phyloP scores from a whole-genome alignment of 352 stramenopile genomes.

The Pythium aquatile region DNA sequence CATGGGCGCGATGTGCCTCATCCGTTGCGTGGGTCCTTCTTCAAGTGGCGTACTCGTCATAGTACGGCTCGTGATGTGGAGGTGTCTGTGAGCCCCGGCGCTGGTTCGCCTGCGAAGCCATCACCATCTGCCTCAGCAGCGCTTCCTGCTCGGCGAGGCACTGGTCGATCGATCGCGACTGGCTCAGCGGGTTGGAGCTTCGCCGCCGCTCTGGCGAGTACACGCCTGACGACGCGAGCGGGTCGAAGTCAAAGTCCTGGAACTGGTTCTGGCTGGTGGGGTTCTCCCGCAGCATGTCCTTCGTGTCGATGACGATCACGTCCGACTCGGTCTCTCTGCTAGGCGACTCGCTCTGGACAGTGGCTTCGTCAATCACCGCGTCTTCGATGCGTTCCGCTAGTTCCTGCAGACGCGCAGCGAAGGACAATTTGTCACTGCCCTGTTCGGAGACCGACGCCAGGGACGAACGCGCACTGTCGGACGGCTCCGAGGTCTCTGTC shows the following conservation, averaged over 20 bases:
- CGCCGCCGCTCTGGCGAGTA: not conserved
- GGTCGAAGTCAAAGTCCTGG: not conserved
- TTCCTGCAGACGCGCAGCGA: constrained; percentile 36
- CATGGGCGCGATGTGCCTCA: not conserved
- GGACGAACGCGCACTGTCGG: constrained; percentile 39
- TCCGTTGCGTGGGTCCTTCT: not conserved
- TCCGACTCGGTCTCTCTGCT: constrained; percentile 5
- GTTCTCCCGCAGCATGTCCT: constrained; percentile 38
- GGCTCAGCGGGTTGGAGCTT: constrained; percentile 10
- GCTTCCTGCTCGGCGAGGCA: constrained; percentile 26
- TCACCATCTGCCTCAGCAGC: constrained; percentile 22
- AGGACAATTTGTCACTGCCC: constrained; percentile 33
- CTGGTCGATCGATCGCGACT: constrained; percentile 20
- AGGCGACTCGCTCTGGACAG: constrained; percentile 5
- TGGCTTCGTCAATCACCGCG: constrained; percentile 11
- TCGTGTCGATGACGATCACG: constrained; percentile 48
- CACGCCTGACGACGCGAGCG: constrained; percentile 12
- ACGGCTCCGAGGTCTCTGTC: constrained; percentile 30
- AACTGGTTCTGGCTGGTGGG: not conserved
- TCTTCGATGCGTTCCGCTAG: constrained; percentile 34
- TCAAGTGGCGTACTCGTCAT: constrained; percentile 8
- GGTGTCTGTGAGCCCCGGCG: not conserved
- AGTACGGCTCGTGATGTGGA: not conserved
- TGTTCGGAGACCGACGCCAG: constrained; percentile 27
- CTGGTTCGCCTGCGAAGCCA: constrained; percentile 8